phyloP scores from a whole-genome alignment of 768 basidiomycete species.

The Hirschioporus abietinus region DNA sequence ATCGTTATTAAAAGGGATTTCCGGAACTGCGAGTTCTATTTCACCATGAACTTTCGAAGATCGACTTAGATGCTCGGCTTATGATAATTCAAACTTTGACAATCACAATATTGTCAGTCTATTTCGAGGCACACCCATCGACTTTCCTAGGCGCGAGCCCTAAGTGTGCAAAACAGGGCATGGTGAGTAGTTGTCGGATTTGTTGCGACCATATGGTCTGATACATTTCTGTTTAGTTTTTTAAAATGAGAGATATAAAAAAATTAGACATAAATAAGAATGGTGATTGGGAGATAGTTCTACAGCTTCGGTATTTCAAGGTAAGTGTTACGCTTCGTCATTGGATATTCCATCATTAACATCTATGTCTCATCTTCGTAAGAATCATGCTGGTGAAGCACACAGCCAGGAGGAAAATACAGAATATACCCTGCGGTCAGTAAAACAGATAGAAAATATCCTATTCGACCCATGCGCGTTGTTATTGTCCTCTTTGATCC shows the following conservation, averaged over 20 bases:
- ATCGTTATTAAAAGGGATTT: too few relatives aligned
- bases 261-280: background rate
- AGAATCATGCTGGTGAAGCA: background rate
- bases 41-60: background rate
- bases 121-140: background rate
- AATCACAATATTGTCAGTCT: background rate
- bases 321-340: background rate
- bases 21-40: too few relatives aligned
- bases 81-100: background rate
- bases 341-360: background rate
- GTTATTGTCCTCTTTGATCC: background rate
- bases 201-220: background rate
- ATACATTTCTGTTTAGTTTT: background rate
- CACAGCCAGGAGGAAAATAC: background rate
- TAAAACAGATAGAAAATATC: background rate
- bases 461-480: background rate
- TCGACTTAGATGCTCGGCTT: background rate
- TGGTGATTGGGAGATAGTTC: background rate
- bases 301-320: background rate
- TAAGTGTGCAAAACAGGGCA: background rate
- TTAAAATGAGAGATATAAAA: background rate
- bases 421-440: background rate
- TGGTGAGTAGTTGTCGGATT: background rate
- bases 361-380: background rate
- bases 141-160: background rate